Base-by-base conservation (phyloP, 164 flowering plant species). In the Cinnamomum micranthum region DNA sequence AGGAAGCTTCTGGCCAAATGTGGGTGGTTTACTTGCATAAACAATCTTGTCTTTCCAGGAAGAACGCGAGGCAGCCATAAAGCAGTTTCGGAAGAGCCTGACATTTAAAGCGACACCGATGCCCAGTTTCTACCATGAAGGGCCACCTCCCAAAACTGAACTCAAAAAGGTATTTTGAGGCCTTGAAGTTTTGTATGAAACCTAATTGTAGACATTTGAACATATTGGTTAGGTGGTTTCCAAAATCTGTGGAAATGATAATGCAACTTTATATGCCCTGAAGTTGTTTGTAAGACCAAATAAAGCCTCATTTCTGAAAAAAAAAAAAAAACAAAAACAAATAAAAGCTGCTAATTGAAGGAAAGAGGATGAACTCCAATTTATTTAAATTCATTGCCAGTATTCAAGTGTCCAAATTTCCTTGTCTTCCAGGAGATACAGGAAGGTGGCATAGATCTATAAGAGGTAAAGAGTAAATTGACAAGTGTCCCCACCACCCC, bases 71-170 rank as follows among this genome's bases (percentile, higher is more conserved):
- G 97, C 94, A 64, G 95, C 92, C 7, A 72, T 96, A 65, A 94
- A 88, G 85, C 89, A 87, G 82, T 86, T 96, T 24, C 88, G 99
- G 68, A 94, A 85, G 88, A 88, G 58, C 81, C 81, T 94, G 94
- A 81, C 79, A 25, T 77, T 83, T 71, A 92, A 81, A 84, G 99
- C 99, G 70, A 91, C 90, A 50, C 99, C 98, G 17, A 87, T 96
- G 74, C 99, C 99, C 70, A 91, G 82, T 77, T 96, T 96, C 80
- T 96, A 96, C 85, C 85, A 87, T 24, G 97, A 92, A 81, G 90
- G 84, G 13, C 98, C 98, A 71, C 93, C 99, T 11, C 97, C 95
- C 28, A 94, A 92, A 81, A 80, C 74, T 71, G 94, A 96, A 81
- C 93, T 89, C 33, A 96, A 90, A 79, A 96, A 96, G 99, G 99